phyloP scores from a whole-genome alignment of 768 basidiomycete genomes.

The Rhizopogon sp. region DNA sequence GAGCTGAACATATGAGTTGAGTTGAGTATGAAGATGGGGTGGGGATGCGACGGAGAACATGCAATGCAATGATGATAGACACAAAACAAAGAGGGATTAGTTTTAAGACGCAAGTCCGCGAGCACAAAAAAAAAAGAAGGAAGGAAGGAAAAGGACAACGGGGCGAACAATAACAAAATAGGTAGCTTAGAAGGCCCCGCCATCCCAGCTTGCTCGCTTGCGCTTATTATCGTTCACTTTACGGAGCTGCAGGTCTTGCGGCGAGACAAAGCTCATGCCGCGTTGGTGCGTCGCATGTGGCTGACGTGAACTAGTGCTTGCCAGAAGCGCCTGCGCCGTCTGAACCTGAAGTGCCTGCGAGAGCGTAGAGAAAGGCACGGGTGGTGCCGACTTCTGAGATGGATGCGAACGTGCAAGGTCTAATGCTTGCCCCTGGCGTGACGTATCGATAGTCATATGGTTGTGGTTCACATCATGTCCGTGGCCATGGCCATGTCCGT shows the following conservation, averaged over 20 bases:
- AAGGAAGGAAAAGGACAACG: background rate
- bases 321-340: constrained; percentile 26
- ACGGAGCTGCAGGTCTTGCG: constrained; percentile 46
- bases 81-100: constrained; percentile 4
- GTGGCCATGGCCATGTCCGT: constrained; percentile 15
- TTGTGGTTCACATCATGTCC: constrained; percentile 13
- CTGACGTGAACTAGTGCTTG: constrained; percentile 9
- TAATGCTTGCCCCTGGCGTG: constrained; percentile 44
- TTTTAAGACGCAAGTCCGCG: background rate
- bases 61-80: constrained; percentile 3
- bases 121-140: too few relatives aligned
- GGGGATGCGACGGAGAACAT: background rate
- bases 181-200: constrained; percentile 26
- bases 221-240: constrained; percentile 48
- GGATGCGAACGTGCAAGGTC: constrained; percentile 41
- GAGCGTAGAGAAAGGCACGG: constrained; percentile 19
- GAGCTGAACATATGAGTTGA: constrained; percentile 2
- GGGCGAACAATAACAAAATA: background rate
- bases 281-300: constrained; percentile 36
- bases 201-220: constrained; percentile 57
- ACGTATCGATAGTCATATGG: constrained; percentile 18
- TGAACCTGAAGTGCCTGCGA: constrained; percentile 28
- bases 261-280: constrained; percentile 48
- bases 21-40: background rate
- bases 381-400: constrained; percentile 24